Conservation (phyloP, 306 rosid genomes). For the Cicer judaicum region DNA sequence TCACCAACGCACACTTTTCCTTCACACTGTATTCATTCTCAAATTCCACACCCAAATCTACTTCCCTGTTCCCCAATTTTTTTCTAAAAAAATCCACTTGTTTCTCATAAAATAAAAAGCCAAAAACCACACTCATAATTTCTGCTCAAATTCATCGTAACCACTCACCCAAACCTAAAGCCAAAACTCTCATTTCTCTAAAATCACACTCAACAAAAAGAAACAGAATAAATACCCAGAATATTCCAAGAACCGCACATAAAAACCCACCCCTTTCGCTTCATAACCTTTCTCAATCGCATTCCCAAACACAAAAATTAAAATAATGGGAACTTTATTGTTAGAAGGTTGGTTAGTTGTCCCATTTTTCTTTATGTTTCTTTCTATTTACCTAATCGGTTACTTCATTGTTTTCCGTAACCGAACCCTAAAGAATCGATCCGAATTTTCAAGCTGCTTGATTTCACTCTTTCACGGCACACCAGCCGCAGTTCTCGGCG, state of each 20-base stretch:
- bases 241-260: constrained; percentile 1
- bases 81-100: neutral
- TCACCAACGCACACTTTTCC: neutral
- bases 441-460: constrained; percentile 80
- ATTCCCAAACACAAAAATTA: neutral
- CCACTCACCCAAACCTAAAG: constrained; percentile 1
- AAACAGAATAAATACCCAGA: constrained; percentile 22
- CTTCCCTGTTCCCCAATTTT: neutral
- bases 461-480: constrained; percentile 87
- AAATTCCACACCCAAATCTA: neutral
- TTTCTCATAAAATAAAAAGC: neutral
- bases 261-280: neutral
- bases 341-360: neutral
- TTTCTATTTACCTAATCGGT: constrained; percentile 57
- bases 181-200: neutral
- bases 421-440: constrained; percentile 77
- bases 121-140: neutral
- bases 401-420: constrained; percentile 67
- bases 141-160: neutral
- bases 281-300: neutral
- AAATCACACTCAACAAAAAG: neutral
- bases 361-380: constrained; percentile 62
- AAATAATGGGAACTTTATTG: constrained; percentile 23
- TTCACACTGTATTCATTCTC: neutral
- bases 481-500: constrained; percentile 68